phyloP scores from a whole-genome alignment of 1,139 yeast genomes.

The Sugiyamaella novakii region DNA sequence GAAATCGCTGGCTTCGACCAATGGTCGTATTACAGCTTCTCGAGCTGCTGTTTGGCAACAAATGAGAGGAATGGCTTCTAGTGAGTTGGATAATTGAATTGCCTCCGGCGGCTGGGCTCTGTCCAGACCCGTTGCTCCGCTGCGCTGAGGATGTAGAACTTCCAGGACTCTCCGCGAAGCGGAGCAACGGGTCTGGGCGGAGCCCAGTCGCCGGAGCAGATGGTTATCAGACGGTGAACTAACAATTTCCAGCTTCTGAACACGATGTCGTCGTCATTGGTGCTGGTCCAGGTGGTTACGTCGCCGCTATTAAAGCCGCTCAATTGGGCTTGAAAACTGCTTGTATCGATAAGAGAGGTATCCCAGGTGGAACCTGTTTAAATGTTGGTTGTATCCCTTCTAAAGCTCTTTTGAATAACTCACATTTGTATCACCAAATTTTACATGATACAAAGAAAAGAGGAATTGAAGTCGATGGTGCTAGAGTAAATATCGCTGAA shows the following conservation, averaged over 20 bases:
- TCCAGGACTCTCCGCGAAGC: no score
- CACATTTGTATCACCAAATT: slow-evolving; percentile 89
- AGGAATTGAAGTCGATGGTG: slow-evolving; percentile 77
- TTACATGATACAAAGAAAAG: slow-evolving; percentile 79
- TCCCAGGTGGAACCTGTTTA: slow-evolving; percentile 96
- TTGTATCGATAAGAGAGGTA: slow-evolving; percentile 94
- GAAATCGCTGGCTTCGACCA: slow-evolving; percentile 19
- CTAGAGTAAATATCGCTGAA: slow-evolving; percentile 74
- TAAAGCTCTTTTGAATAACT: slow-evolving; percentile 90
- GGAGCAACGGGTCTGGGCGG: slow-evolving; percentile 8
- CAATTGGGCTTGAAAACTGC: slow-evolving; percentile 94
- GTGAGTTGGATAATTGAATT: no score
- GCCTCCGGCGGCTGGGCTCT: no score
- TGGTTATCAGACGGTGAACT: background rate
- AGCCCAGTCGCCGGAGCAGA: slow-evolving; percentile 11
- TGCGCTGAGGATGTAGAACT: no score
- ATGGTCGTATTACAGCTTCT: slow-evolving; percentile 15
- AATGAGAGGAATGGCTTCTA: slow-evolving; percentile 24
- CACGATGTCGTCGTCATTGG: slow-evolving; percentile 95
- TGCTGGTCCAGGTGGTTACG: slow-evolving; percentile 98
- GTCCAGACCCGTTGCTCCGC: background rate
- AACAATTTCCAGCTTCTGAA: slow-evolving; percentile 39
- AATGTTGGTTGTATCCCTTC: slow-evolving; percentile 99
- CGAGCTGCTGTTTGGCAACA: slow-evolving; percentile 19
- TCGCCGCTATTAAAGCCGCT: slow-evolving; percentile 98